Evolutionary conservation across 2,329 filamentous ascomycete genomes (phyloP), one percentile per base, ranked within the genome.

Genomic region (Gyromitra esculenta): DNA sequence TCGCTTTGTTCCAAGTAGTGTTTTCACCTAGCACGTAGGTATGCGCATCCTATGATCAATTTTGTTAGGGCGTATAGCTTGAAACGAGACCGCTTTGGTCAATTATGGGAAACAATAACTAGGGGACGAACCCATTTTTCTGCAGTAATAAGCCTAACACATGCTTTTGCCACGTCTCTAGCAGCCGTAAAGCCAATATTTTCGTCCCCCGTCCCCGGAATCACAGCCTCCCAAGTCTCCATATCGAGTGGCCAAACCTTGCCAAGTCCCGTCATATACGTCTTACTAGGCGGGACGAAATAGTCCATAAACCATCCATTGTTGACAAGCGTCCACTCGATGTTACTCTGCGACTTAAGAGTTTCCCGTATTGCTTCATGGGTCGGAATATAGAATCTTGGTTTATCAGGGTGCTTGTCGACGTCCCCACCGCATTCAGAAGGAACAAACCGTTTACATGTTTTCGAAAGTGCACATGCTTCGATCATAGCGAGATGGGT

Each of bases 161-260:
- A 62, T 43, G 59, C 59, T 45, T 62, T 62, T 62, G 59, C 59
- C n/a, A 62, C 59, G 43, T 62, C 59, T 62, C 59, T 62, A 35
- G 59, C 59, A 5, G 59, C 37, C 6, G 59, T 62, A 62, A 62
- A 62, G 35, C 59, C 37, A 18, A 62, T 41, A 5, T 18, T 7
- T n/a, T 62, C 59, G 37, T 62, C n/a, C 4, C 59, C 59, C 43
- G 59, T 62, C 21, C 59, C 59, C 9, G 59, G 59, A 7, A 62
- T 25, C 18, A 62, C 7, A 62, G 59, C 59, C 21, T 62, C 59
- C 59, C 39, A 62, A 21, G 59, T 43, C 37, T 62, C 59, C 59
- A 62, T 62, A 43, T 45, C 25, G 59, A 62, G 59, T 11, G 59
- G 59, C 59, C 59, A 62, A 43, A 62, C 37, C 5, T 9, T 21